Percentiles rank a stretch among this genome's conserved stretches.
Evolutionary conservation across 768 basidiomycete species (phyloP).

Genomic region (Termitomyces sp.): DNA sequence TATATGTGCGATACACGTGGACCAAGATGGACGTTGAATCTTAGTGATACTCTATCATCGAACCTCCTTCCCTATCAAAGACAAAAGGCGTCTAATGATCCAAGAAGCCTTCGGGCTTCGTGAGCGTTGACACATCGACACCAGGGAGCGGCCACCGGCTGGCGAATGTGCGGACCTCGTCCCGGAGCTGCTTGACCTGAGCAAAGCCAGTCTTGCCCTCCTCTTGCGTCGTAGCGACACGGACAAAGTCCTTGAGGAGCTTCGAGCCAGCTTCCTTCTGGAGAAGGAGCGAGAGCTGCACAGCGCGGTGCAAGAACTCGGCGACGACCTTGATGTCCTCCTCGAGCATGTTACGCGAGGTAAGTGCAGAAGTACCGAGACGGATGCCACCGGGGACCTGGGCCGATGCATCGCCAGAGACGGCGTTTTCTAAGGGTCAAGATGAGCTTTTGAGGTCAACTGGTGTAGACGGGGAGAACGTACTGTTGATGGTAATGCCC

Average conservation of each 20-base stretch:
- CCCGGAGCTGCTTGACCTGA: slow-evolving; percentile 66
- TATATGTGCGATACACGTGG: slow-evolving; percentile 23
- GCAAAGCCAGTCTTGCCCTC: slow-evolving; percentile 69
- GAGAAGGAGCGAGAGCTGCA: slow-evolving; percentile 82
- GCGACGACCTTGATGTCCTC: slow-evolving; percentile 84
- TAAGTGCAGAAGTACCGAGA: slow-evolving; percentile 90
- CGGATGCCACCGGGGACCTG: slow-evolving; percentile 97
- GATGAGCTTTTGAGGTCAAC: background rate
- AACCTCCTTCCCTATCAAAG: background rate
- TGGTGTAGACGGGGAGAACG: slow-evolving; percentile 21
- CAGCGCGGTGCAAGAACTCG: slow-evolving; percentile 87
- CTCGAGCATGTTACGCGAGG: slow-evolving; percentile 91
- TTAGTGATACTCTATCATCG: slow-evolving; percentile 19
- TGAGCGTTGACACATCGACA: slow-evolving; percentile 45
- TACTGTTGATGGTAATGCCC: slow-evolving; percentile 95
- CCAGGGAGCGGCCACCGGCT: slow-evolving; percentile 91
- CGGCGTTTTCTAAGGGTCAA: slow-evolving; percentile 73
- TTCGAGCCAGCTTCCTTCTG: slow-evolving; percentile 96
- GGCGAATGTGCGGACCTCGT: slow-evolving; percentile 82
- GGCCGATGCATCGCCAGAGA: slow-evolving; percentile 93
- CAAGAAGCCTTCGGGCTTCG: slow-evolving; percentile 57
- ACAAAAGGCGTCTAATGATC: slow-evolving; percentile 2
- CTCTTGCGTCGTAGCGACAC: slow-evolving; percentile 62
- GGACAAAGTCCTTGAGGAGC: slow-evolving; percentile 93
- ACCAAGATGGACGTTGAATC: slow-evolving; percentile 50